phyloP scores from a whole-genome alignment of 2,329 filamentous ascomycete genomes.

The Penicillium sp. region DNA sequence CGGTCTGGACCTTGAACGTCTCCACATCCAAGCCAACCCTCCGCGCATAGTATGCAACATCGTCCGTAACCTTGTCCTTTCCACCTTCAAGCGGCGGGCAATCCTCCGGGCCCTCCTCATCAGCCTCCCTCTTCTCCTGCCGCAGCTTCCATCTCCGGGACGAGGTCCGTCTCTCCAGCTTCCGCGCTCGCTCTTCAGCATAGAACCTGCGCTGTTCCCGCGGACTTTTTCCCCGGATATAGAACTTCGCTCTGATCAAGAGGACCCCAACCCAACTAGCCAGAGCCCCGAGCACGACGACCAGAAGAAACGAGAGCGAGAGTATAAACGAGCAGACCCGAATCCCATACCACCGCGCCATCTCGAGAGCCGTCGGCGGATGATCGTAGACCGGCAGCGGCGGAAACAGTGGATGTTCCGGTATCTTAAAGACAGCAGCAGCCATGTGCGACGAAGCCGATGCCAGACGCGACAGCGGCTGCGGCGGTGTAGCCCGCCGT shows the following conservation, averaged over 20 bases:
- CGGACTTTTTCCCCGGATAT: constrained; percentile 64
- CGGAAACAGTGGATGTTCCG: constrained; percentile 67
- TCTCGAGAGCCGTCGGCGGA: constrained; percentile 68
- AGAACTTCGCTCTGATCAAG: constrained; percentile 55
- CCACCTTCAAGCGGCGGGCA: constrained; percentile 80
- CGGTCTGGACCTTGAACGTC: constrained; percentile 81
- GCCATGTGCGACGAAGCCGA: background rate
- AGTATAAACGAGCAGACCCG: constrained; percentile 73
- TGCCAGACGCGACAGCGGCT: background rate
- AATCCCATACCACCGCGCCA: constrained; percentile 69
- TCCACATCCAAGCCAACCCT: constrained; percentile 87
- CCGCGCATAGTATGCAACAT: constrained; percentile 84
- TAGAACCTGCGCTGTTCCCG: constrained; percentile 69
- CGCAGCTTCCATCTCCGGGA: constrained; percentile 65
- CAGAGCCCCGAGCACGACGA: constrained; percentile 76
- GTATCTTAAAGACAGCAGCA: background rate
- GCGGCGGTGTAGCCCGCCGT: background rate
- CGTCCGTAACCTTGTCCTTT: constrained; percentile 75
- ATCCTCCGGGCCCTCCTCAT: constrained; percentile 49
- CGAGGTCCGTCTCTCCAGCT: constrained; percentile 60
- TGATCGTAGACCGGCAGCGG: constrained; percentile 77
- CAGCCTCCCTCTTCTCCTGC: constrained; percentile 46
- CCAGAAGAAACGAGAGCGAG: constrained; percentile 75
- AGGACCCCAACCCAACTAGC: constrained; percentile 67
- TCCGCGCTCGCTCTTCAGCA: constrained; percentile 70